Evolutionary conservation across 768 basidiomycete genomes (phyloP), one percentile per base, ranked within the genome.

Genomic region (Lanmaoa pseudosensibilis): DNA sequence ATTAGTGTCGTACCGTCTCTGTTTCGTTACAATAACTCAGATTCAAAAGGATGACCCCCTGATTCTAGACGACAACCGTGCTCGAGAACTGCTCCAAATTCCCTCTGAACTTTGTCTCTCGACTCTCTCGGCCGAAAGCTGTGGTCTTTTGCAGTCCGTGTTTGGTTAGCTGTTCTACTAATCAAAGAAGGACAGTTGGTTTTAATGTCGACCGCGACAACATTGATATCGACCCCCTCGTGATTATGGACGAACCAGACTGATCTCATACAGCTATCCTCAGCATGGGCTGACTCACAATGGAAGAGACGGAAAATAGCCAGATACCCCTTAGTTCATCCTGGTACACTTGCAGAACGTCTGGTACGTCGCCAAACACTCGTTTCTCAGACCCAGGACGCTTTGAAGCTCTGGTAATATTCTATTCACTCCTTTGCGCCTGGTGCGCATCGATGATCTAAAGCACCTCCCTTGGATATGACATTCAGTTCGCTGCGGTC

Each of bases 371-470:
- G 21, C 38, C 32, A 6, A 15, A 38, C 55, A 32, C 41, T 47
- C 43, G 48, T 58, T 53, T 41, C 55, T 44, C 12, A 16, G 7
- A 43, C 30, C 16, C 15, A 25, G 5, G 46, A 25, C 48, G 27
- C 36, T 13, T 50, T 27, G 16, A 50, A 27, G 37, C 23, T 38
- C 36, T 38, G 37, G 48, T 19, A 38, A 32, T 15, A 51, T 53
- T 55, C 38, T 45, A 12, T 51, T 25, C 34, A 25, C n/a, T 46
- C 40, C 8, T 53, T 50, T 65, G 69, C 67, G 69, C 69, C 69
- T 50, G 69, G 69, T 46, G 69, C 69, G 69, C 67, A 47, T 59
- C 53, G 32, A 69, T 70, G 64, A 64, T 62, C 46, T 60, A 32
- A 54, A 44, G 34, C 10, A 40, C 40, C 34, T 25, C 15, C 52